Percentiles rank a stretch among this genome's conserved stretches.
These are phyloP conservation scores for Aspergillus carbonarius DNA, from an alignment of 2,329 filamentous ascomycete species.

Conservation along the genomic window DNA sequence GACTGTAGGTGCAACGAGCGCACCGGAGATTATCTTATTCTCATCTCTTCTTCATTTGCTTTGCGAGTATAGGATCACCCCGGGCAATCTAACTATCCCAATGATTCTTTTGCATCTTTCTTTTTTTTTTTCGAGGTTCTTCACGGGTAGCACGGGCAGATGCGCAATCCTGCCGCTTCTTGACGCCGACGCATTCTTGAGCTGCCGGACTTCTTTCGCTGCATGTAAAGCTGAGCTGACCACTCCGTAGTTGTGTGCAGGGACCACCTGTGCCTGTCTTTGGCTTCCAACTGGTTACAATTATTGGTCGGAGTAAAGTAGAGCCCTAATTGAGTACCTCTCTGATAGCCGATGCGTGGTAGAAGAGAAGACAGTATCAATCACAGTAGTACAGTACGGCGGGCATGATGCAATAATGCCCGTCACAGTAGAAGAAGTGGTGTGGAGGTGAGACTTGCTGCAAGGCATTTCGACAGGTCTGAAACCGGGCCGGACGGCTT, in stretches of 20 bases:
- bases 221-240: not conserved
- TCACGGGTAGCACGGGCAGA: slow-evolving; percentile 7
- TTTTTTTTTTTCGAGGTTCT: not conserved
- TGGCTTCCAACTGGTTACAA: not conserved
- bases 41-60: not conserved
- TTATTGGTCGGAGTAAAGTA: no score
- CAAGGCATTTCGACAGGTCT: slow-evolving; percentile 20
- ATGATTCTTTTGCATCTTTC: not conserved
- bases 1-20: not conserved
- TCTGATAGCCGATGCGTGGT: no score
- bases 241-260: not conserved
- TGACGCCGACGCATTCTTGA: slow-evolving; percentile 9
- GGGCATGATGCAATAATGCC: not conserved
- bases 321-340: no score
- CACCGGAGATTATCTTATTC: not conserved
- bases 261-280: not conserved
- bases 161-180: slow-evolving; percentile 1
- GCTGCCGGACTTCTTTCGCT: not conserved
- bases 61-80: no score
- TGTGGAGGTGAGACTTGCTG: slow-evolving; percentile 16
- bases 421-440: not conserved
- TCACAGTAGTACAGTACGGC: not conserved
- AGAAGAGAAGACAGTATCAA: not conserved
- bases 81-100: no score
- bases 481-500: slow-evolving; percentile 15